These are phyloP conservation scores for Nectriaceae sp. DNA, from an alignment of 2,329 filamentous ascomycete genomes.

Conservation along the genomic window DNA sequence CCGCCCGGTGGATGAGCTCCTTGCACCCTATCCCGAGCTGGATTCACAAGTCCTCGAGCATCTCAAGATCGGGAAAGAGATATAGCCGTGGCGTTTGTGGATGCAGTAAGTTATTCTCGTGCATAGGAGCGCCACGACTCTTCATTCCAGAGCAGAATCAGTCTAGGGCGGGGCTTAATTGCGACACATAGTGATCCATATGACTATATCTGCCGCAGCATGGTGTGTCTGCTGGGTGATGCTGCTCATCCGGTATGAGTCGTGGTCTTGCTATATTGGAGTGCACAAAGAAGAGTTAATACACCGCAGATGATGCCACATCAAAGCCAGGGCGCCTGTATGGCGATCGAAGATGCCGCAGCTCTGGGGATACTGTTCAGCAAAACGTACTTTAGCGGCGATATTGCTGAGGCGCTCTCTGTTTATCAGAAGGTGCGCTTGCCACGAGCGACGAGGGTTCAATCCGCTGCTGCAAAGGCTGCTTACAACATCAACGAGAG, in stretches of 20 bases:
- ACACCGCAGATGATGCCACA: conserved; percentile 65
- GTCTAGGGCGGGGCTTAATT: conserved; percentile 6
- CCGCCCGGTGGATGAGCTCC: conserved; percentile 52
- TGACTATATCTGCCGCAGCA: conserved; percentile 40
- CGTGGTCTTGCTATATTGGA: neutral
- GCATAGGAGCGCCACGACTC: too few relatives aligned
- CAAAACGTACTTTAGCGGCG: conserved; percentile 45
- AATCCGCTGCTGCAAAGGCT: conserved; percentile 58
- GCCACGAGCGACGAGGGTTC: conserved; percentile 57
- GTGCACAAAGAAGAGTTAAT: neutral
- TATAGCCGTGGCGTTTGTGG: conserved; percentile 60
- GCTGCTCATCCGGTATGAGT: conserved; percentile 40
- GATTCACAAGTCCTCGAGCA: conserved; percentile 58
- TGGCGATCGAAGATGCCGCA: conserved; percentile 68
- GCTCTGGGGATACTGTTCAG: conserved; percentile 64
- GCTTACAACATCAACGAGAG: conserved; percentile 64
- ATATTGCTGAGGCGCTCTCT: conserved; percentile 48
- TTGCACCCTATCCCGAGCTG: conserved; percentile 58
- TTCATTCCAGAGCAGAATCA: neutral
- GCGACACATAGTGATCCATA: conserved; percentile 23
- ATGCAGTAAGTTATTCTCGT: conserved; percentile 47
- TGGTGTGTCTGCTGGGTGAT: conserved; percentile 12
- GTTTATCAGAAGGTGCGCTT: conserved; percentile 56
- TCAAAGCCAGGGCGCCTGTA: conserved; percentile 69
- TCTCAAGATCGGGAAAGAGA: conserved; percentile 56